A percentile compares a stretch with the other conserved stretches of the same genome.
Evolutionary conservation across 306 rosid genomes (phyloP).

Genomic region (Crotalaria pallida): DNA sequence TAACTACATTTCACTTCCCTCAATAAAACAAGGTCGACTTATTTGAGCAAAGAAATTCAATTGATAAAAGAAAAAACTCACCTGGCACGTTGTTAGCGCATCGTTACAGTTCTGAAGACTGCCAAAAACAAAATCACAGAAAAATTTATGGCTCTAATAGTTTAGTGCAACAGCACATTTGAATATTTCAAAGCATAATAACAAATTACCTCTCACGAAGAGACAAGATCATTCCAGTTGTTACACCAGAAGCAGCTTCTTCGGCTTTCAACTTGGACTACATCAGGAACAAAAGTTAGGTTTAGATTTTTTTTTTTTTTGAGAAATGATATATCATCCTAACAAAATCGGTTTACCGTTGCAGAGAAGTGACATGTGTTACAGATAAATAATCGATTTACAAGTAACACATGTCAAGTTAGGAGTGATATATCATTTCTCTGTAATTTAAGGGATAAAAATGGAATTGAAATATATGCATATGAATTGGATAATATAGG

Average conservation of each 20-base stretch:
- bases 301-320: no score
- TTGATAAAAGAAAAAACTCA: constrained; percentile 36
- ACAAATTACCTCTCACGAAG: constrained; percentile 82
- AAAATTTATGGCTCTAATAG: constrained; percentile 10
- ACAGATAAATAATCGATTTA: no score
- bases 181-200: background rate
- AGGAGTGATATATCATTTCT: no score
- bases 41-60: background rate
- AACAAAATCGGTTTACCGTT: no score
- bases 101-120: constrained; percentile 79
- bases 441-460: background rate
- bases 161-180: background rate
- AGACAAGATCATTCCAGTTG: constrained; percentile 90
- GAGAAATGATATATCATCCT: no score
- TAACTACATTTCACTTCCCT: background rate
- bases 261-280: constrained; percentile 58
- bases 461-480: background rate
- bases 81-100: constrained; percentile 62
- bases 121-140: constrained; percentile 30
- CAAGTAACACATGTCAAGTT: no score
- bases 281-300: background rate
- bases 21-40: background rate
- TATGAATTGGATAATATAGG: background rate
- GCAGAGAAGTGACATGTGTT: no score
- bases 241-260: constrained; percentile 84